These are phyloP conservation scores for Eudorina sp. DNA, from an alignment of 139 green algal species.

Conservation along the genomic window DNA sequence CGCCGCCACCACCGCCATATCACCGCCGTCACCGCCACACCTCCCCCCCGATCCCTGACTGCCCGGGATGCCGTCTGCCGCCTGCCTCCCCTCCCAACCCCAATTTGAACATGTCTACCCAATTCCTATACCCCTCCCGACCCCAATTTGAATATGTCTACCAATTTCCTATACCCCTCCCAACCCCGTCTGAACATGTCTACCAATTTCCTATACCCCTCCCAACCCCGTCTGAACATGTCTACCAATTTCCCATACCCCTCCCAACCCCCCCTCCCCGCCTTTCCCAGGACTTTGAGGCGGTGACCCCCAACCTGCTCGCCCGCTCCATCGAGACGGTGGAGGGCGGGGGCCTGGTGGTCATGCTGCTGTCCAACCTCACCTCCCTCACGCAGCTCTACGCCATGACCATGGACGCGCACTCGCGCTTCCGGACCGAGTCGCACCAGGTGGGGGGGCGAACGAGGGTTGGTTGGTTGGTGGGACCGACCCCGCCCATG, in stretches of 20 bases:
- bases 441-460: conserved; percentile 84
- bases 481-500: neutral
- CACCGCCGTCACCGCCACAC: no score
- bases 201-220: no score
- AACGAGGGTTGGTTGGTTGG: neutral
- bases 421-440: conserved; percentile 93
- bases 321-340: conserved; percentile 98
- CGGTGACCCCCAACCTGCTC: conserved; percentile 97
- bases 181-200: no score
- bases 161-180: no score
- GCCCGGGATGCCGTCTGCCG: no score
- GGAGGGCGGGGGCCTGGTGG: conserved; percentile 95
- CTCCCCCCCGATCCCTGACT: no score
- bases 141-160: no score
- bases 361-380: conserved; percentile 93
- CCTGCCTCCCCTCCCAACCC: no score
- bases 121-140: no score
- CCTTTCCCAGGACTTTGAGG: conserved; percentile 96
- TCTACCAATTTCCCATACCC: neutral
- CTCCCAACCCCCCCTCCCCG: neutral
- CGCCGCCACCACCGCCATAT: no score
- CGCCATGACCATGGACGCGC: conserved; percentile 97
- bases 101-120: no score
- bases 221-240: no score
- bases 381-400: conserved; percentile 94